A percentile compares a stretch with the other conserved stretches of the same genome.
Evolutionary conservation across 2,329 filamentous ascomycete genomes (phyloP).

Genomic region (Phoma sp.): DNA sequence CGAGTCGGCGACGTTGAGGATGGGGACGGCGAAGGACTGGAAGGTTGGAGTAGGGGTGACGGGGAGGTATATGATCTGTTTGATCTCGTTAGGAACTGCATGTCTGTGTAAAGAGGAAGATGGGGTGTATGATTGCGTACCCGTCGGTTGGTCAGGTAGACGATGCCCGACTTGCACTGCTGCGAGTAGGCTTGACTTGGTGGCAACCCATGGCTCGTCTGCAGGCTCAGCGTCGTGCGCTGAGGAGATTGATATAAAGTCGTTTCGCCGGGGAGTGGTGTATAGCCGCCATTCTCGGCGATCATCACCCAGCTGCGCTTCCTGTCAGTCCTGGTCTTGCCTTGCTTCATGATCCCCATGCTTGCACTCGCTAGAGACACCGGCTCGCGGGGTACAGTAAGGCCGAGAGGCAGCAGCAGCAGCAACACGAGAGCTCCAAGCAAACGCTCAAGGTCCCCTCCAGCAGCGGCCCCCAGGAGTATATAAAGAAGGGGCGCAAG

Average conservation of each 20-base stretch:
- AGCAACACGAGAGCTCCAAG: constrained; percentile 2
- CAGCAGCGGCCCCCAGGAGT: neutral
- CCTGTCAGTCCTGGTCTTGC: constrained; percentile 40
- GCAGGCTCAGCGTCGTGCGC: constrained; percentile 76
- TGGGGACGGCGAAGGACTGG: constrained; percentile 87
- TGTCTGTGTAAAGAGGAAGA: too few relatives aligned
- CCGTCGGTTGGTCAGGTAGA: constrained; percentile 84
- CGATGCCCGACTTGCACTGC: constrained; percentile 75
- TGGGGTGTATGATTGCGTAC: constrained; percentile 57
- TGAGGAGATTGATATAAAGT: constrained; percentile 80
- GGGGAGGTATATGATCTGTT: constrained; percentile 85
- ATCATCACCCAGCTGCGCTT: constrained; percentile 88
- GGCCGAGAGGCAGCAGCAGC: constrained; percentile 14
- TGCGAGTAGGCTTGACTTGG: constrained; percentile 69
- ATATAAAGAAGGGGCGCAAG: constrained; percentile 15
- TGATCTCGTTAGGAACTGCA: neutral
- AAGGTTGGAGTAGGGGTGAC: constrained; percentile 69
- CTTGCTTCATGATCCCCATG: constrained; percentile 31
- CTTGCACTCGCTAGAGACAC: constrained; percentile 3
- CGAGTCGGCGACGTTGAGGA: constrained; percentile 85
- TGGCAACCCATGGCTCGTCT: constrained; percentile 70
- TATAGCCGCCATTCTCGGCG: constrained; percentile 71
- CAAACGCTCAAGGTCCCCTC: constrained; percentile 3
- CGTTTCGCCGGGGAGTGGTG: constrained; percentile 83
- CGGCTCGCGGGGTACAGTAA: constrained; percentile 18